phyloP scores from a whole-genome alignment of 176 grass and related monocot species.

The Carex kokanica region DNA sequence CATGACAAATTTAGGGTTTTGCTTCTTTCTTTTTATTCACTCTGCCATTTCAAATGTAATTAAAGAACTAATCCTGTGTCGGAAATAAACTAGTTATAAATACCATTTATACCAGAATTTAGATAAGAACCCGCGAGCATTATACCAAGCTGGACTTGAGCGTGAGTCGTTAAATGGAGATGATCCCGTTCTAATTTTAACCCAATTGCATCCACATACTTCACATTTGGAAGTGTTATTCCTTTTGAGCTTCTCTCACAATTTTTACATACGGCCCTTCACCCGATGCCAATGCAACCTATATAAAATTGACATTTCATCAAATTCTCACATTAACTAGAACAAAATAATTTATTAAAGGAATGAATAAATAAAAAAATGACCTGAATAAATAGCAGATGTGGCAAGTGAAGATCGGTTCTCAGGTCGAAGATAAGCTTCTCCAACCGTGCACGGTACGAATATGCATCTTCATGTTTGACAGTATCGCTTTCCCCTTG shows the following conservation, averaged over 20 bases:
- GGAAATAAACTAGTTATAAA: background rate
- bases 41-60: background rate
- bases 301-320: background rate
- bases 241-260: conserved; percentile 65
- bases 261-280: conserved; percentile 63
- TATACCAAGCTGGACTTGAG: conserved; percentile 78
- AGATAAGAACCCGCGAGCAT: conserved; percentile 77
- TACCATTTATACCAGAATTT: conserved; percentile 51
- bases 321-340: background rate
- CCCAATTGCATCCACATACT: conserved; percentile 67
- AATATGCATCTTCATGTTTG: conserved; percentile 42
- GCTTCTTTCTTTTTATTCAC: background rate
- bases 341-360: background rate
- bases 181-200: conserved; percentile 58
- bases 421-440: conserved; percentile 54
- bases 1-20: background rate
- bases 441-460: conserved; percentile 42
- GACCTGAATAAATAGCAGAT: conserved; percentile 74
- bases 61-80: background rate
- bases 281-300: conserved; percentile 86
- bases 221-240: conserved; percentile 55
- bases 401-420: conserved; percentile 50
- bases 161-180: conserved; percentile 73
- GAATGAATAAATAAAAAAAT: background rate
- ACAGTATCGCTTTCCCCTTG: conserved; percentile 97